Base-by-base conservation (phyloP, 2,329 filamentous ascomycete species). In the Dactylellina parvicollis region DNA sequence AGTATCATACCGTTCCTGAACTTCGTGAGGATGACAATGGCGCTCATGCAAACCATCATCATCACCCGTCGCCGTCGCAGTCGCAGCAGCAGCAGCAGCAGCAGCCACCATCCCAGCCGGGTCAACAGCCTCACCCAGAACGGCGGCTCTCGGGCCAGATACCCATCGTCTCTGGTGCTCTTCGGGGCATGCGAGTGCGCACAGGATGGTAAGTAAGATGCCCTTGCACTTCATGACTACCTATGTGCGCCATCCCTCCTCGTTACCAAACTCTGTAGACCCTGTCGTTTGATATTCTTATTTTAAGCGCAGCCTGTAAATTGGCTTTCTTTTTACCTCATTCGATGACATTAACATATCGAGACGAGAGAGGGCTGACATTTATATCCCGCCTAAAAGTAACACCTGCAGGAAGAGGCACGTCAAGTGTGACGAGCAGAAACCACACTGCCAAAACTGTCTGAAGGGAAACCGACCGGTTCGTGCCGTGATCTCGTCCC, bases 381-480 rank as follows among this genome's bases (percentile, higher is more conserved):
- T n/a, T n/a, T n/a, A n/a, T 36, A 46, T 73, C 52, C 36, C 54
- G 40, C 52, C 52, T 38, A 57, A 65, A 64, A 75, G 77, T 56
- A 74, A 75, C 55, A 74, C 72, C 42, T 78, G 77, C 49, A 74
- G 77, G 22, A 77, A 74, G 46, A 70, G 77, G 52, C 77, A 78
- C 40, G 44, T 78, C 34, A 78, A 78, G 59, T 78, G 77, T 60
- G 77, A 78, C 61, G 77, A 78, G 60, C 62, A 66, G 22, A 78
- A 77, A 72, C 77, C 77, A 3, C 69, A 72, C 32, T 78, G 77
- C 46, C 74, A 76, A 5, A 71, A 71, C 46, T 78, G 77, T 69
- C 62, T 57, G n/a, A 78, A 75, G 54, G 75, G 73, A 20, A 74
- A 76, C 38, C 67, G 71, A 44, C 9, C 46, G 16, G 69, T 73